These are phyloP conservation scores for Claviceps lovelessii DNA, from an alignment of 2,329 filamentous ascomycete species.

Conservation along the genomic window DNA sequence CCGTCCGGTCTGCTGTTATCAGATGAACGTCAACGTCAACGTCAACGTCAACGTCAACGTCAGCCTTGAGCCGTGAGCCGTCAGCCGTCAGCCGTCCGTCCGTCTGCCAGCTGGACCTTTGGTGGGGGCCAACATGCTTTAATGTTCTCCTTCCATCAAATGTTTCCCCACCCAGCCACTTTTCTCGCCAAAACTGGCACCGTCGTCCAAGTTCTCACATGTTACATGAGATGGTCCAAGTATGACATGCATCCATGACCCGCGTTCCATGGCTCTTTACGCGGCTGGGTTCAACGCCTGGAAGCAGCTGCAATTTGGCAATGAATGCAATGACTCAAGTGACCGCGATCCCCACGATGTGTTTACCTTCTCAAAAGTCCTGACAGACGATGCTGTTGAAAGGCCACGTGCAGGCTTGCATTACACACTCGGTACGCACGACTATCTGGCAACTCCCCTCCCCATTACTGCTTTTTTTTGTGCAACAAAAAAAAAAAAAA, in stretches of 20 bases:
- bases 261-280: constrained; percentile 31
- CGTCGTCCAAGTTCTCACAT: not conserved
- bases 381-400: constrained; percentile 23
- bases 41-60: too few species aligned
- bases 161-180: too few species aligned
- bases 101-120: not conserved
- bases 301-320: constrained; percentile 34
- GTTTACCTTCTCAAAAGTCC: constrained; percentile 26
- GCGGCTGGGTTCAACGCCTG: constrained; percentile 45
- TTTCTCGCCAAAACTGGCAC: too few species aligned
- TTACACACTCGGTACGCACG: constrained; percentile 32
- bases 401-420: constrained; percentile 23
- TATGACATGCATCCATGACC: not conserved
- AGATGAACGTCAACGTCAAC: too few species aligned
- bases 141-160: too few species aligned
- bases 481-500: too few species aligned
- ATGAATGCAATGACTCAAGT: not conserved
- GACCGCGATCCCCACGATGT: constrained; percentile 29
- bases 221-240: too few species aligned
- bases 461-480: not conserved
- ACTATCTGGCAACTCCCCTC: not conserved
- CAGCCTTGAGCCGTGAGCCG: too few species aligned
- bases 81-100: too few species aligned
- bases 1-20: too few species aligned
- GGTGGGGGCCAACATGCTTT: too few species aligned